phyloP scores from a whole-genome alignment of 2,329 filamentous ascomycete species.

The Trichoderma semiorbis region DNA sequence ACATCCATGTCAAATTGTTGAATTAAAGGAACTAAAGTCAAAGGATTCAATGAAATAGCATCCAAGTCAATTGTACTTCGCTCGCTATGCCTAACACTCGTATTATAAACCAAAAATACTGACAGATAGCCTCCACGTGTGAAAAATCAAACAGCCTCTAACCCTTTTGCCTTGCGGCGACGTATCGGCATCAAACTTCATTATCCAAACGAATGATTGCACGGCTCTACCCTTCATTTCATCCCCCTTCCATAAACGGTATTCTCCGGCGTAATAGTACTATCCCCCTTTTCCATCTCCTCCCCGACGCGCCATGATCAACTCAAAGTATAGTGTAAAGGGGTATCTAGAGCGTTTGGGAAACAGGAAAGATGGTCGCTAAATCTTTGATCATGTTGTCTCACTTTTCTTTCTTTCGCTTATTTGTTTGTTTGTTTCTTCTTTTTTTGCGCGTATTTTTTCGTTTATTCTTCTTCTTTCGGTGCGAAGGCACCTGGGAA shows the following conservation, averaged over 20 bases:
- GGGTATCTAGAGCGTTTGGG: slow-evolving; percentile 18
- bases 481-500: background rate
- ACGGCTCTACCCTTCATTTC: slow-evolving; percentile 1
- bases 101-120: background rate
- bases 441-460: background rate
- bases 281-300: background rate
- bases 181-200: slow-evolving; percentile 9
- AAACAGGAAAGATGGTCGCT: slow-evolving; percentile 14
- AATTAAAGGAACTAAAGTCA: background rate
- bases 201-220: slow-evolving; percentile 11
- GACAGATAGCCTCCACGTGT: background rate
- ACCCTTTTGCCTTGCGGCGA: slow-evolving; percentile 12
- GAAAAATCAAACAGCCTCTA: background rate
- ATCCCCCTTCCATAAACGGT: background rate
- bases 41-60: background rate
- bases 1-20: background rate
- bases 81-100: background rate
- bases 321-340: slow-evolving; percentile 11
- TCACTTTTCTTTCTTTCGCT: background rate
- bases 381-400: background rate
- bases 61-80: background rate
- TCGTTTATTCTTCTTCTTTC: background rate
- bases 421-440: background rate
- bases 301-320: slow-evolving; percentile 9
- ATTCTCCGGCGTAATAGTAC: background rate